Evolutionary conservation across 2,329 filamentous ascomycete species (phyloP), one percentile per base, ranked within the genome.

Genomic region (Apiospora marii): DNA sequence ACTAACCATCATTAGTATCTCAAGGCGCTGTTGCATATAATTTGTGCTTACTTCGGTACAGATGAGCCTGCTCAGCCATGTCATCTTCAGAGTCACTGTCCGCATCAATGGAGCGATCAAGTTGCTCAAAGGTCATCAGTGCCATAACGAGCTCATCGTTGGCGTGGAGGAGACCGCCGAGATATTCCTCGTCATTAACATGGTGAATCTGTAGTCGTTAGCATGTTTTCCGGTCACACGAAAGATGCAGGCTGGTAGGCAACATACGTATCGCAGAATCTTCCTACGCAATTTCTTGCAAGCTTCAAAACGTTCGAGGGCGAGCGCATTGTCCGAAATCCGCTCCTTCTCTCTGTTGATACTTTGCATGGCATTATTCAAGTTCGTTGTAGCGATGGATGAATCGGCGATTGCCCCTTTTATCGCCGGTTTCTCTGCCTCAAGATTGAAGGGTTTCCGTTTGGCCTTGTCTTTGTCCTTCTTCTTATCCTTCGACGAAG

Each of bases 131-230:
- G 0, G 95, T 93, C 90, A 97, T 98, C 72, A 99, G 87, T 1
- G 95, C 94, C 74, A 92, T 92, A 53, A 98, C 94, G n/a, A 99
- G 91, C 82, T 97, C 94, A 78, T 99, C 96, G 78, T 99, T 98
- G 75, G 96, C 95, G 78, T 96, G 94, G 24, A 99, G 91, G 5
- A 99, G 87, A 74, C 94, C 92, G 58, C 96, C 96, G 12, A 99
- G 91, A 87, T 93, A 98, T 79, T 98, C 92, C 79, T 98, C 96
- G 12, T 91, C 92, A 80, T 98, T 94, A 16, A 98, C 93, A 69
- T 95, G 89, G 79, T 98, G 94, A 75, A 98, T 98, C 90, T 92
- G 71, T 53, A 13, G 24, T 67, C 30, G 70, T 82, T 64, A 81
- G 80, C 51, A 70, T 41, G 12, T 43, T 27, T n/a, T 7, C 7